Evolutionary conservation across 2,329 filamentous ascomycete genomes (phyloP).

Genomic region (Aspergillus floridensis): DNA sequence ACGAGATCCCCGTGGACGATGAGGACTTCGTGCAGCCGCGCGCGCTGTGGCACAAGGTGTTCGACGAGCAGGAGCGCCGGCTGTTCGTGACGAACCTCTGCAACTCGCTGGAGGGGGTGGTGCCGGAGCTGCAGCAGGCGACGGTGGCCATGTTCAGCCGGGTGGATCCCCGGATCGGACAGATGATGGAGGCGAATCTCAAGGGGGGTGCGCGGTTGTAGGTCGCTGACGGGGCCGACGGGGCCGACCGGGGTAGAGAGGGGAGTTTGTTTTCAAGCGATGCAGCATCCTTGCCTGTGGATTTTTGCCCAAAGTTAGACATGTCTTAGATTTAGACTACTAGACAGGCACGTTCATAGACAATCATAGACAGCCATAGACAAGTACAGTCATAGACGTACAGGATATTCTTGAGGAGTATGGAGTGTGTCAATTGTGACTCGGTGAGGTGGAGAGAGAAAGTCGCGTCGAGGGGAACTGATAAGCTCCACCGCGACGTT

Average conservation of each 20-base stretch:
- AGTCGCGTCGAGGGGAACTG: background rate
- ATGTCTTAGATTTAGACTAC: no score
- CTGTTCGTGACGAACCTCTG: conserved; percentile 24
- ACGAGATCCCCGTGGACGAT: conserved; percentile 26
- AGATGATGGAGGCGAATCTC: conserved; percentile 17
- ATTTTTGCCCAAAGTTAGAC: no score
- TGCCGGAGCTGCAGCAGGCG: conserved; percentile 15
- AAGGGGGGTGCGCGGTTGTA: conserved; percentile 9
- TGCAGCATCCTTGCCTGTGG: background rate
- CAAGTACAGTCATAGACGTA: background rate
- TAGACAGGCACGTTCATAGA: no score
- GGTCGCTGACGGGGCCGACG: no score
- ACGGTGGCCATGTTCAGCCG: conserved; percentile 22
- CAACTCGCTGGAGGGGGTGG: conserved; percentile 24
- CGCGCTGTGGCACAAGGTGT: conserved; percentile 29
- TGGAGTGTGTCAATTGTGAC: no score
- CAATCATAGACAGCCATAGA: background rate
- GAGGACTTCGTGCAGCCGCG: conserved; percentile 33
- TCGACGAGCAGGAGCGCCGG: conserved; percentile 24
- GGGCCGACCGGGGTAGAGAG: background rate
- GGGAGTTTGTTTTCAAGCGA: background rate
- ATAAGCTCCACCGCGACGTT: background rate
- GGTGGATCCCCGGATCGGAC: conserved; percentile 21
- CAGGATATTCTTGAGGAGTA: no score
- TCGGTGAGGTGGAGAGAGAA: background rate